Evolutionary conservation across 2,329 filamentous ascomycete genomes (phyloP), one percentile per base, ranked within the genome.

Genomic region (Diaporthe vexans): DNA sequence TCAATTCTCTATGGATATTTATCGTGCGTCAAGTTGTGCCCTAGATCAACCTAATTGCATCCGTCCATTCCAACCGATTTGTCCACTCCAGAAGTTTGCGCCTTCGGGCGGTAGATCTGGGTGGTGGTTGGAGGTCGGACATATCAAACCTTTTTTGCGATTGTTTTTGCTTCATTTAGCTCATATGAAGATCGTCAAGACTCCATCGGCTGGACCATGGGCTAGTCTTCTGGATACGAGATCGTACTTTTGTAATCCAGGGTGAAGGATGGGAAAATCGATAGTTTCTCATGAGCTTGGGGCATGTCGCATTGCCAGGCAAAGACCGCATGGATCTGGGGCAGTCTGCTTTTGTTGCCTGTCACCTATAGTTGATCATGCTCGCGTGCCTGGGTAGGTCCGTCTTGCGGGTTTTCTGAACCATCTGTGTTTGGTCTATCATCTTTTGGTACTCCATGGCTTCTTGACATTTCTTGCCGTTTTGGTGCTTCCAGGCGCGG

Each of bases 21-120:
- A 78, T 85, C 63, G 63, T 85, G 93, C 92, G 93, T 95, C 93
- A 91, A 72, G 90, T 93, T 91, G 89, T 90, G 92, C 91, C 92
- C 89, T 90, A 95, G 93, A 94, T 82, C 76, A 85, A 93, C 86
- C 85, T 94, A 76, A 96, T 96, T 95, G 93, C 93, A 94, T 86
- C 83, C 87, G 85, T 87, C 85, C 88, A 84, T 85, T 82, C 85
- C 85, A 84, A 85, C 86, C 87, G 86, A 82, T 85, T 79, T 56
- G 79, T 78, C 79, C 81, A 80, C 80, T 78, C 81, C 78, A 81
- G 82, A 83, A 81, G 81, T 84, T 80, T 85, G 83, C 83, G 82
- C 82, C 82, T 84, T 82, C 84, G 82, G 83, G 85, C 79, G 78
- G 58, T 52, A 59, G 69, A 79, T 77, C 78, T 80, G 75, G 80